Base-by-base conservation (phyloP, 106 monocot species). In the Dendrobium huoshanense region DNA sequence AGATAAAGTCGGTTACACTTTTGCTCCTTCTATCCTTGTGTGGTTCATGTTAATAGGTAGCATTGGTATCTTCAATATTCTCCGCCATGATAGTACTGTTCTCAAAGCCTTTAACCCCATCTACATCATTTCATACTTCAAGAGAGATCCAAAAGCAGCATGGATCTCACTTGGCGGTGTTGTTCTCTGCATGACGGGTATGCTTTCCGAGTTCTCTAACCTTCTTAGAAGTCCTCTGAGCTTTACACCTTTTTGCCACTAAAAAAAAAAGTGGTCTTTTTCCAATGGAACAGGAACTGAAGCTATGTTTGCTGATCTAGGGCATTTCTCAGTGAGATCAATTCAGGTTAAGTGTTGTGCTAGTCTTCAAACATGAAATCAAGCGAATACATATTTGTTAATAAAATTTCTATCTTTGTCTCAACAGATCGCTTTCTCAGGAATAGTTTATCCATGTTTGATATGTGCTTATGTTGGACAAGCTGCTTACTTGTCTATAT, bases 121-220 rank as follows among this genome's bases (percentile, higher is more conserved):
- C 33, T 83, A 95, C 75, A 89, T 90, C 15, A 54, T 86, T 22
- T 59, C 44, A 11, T 95, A 92, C 55, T 92, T 92, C 77, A 86
- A 84, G 82, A 84, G 87, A 25, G 80, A 92, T 80, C 79, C 48
- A 0, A 95, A 92, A 80, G 25, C 85, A 48, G 92, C 83, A 0
- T 95, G 95, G 95, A 85, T 91, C 24, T 90, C 92, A 20, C 88
- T 95, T 41, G 95, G 95, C 70, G 95, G 95, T 0, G 70, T 90
- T 76, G 87, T 95, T 22, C 83, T 95, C n/a, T 95, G 95, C 81
- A 95, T 90, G 78, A 95, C 95, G 73, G 94, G 94, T 90, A 0
- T 7, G 78, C 13, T 24, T 43, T 18, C 29, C 44, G 7, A 54
- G 45, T 58, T 29, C 79, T 47, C 20, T 11, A 17, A 20, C 10